A percentile compares a stretch with the other conserved stretches of the same genome.
These are phyloP conservation scores for Nicotiana obtusifolia DNA, from an alignment of 257 asterid species.

Conservation along the genomic window DNA sequence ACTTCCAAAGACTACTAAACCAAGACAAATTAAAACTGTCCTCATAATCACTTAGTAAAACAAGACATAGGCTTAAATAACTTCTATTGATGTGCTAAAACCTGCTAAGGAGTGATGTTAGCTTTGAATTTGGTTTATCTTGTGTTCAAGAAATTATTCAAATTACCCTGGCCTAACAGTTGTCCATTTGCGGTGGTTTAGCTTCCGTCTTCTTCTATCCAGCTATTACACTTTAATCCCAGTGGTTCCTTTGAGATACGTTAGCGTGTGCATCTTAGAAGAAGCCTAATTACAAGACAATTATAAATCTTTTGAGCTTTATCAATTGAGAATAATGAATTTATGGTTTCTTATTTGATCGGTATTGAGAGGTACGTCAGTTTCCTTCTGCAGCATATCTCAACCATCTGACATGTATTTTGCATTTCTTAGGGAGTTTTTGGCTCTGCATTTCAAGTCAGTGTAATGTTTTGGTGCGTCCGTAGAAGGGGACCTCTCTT, in stretches of 20 bases:
- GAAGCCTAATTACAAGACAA: not conserved
- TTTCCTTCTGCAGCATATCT: not conserved
- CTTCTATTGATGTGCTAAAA: not conserved
- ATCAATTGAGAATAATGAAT: not conserved
- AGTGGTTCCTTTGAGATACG: not conserved
- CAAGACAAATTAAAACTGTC: not conserved
- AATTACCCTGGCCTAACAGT: not conserved
- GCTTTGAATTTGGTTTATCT: not conserved
- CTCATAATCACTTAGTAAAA: not conserved
- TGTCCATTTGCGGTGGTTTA: not conserved
- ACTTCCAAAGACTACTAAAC: not conserved
- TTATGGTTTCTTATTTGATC: not conserved
- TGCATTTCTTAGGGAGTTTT: constrained; percentile 47
- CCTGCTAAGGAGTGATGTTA: not conserved
- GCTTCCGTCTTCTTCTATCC: not conserved
- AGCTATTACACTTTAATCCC: not conserved
- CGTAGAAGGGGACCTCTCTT: constrained; percentile 78
- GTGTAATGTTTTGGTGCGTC: constrained; percentile 65
- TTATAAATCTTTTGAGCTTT: not conserved
- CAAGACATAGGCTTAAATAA: not conserved
- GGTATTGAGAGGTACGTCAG: not conserved
- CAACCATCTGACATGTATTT: not conserved
- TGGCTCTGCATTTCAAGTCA: constrained; percentile 87
- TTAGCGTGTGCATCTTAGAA: not conserved
- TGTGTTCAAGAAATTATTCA: not conserved